A percentile compares a stretch with the other conserved stretches of the same genome.
These are phyloP conservation scores for Stagonosporopsis rhizophila DNA, from an alignment of 2,329 filamentous ascomycete genomes.

Conservation along the genomic window DNA sequence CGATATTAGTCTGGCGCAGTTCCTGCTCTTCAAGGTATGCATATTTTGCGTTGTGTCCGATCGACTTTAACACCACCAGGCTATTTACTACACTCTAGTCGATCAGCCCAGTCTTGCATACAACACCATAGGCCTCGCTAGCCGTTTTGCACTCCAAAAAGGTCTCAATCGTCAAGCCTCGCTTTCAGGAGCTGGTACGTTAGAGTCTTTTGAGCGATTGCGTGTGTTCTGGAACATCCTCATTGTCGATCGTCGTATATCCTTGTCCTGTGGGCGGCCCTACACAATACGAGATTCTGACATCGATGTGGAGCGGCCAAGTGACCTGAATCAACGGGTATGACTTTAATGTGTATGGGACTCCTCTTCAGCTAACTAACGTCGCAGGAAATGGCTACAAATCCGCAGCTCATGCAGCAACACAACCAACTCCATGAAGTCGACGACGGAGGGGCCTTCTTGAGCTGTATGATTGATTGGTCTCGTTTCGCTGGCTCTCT, in stretches of 20 bases:
- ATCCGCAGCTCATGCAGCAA: background rate
- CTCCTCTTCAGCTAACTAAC: background rate
- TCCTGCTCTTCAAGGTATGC: conserved; percentile 37
- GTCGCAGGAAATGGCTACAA: background rate
- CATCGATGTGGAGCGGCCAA: conserved; percentile 35
- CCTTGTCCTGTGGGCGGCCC: conserved; percentile 41
- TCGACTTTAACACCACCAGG: conserved; percentile 17
- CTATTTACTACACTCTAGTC: conserved; percentile 34
- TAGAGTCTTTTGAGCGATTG: conserved; percentile 32
- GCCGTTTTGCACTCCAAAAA: conserved; percentile 38
- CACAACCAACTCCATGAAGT: background rate
- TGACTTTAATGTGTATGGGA: background rate
- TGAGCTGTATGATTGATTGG: conserved; percentile 35
- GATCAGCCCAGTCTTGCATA: conserved; percentile 41
- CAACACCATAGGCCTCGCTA: conserved; percentile 38
- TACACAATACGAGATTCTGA: conserved; percentile 39
- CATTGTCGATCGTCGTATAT: conserved; percentile 38
- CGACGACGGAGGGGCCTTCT: conserved; percentile 13
- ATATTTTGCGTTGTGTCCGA: background rate
- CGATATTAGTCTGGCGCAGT: conserved; percentile 38
- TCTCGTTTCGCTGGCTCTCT: conserved; percentile 32
- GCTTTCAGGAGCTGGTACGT: conserved; percentile 22
- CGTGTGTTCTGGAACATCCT: conserved; percentile 42
- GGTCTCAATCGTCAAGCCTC: conserved; percentile 38
- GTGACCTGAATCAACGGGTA: conserved; percentile 4